Conservation (phyloP, 495 filamentous ascomycete genomes). For the Penicillium antarcticum region DNA sequence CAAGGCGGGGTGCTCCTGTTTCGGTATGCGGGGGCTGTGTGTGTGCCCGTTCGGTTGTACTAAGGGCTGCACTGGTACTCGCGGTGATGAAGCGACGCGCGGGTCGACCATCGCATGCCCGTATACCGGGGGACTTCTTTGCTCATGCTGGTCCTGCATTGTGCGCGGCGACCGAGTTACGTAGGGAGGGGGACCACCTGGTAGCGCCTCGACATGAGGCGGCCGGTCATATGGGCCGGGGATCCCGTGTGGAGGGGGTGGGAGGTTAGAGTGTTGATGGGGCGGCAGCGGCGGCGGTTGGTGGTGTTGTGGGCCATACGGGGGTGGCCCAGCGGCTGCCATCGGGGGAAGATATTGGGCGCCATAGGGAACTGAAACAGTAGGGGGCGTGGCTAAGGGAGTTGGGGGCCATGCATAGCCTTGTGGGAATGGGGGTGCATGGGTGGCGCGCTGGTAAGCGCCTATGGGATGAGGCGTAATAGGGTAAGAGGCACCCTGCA, state of each 20-base stretch:
- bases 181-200: slow-evolving; percentile 25
- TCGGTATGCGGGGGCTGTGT: slow-evolving; percentile 31
- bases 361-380: slow-evolving; percentile 35
- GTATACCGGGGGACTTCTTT: slow-evolving; percentile 34
- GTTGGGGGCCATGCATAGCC: slow-evolving; percentile 67
- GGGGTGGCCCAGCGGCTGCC: slow-evolving; percentile 23
- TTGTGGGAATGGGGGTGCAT: slow-evolving; percentile 43
- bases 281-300: slow-evolving; percentile 15
- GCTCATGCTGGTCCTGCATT: slow-evolving; percentile 28
- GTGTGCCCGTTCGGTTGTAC: slow-evolving; percentile 25
- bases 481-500: slow-evolving; percentile 53
- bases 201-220: slow-evolving; percentile 29
- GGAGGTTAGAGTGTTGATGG: slow-evolving; percentile 23
- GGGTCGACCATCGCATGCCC: slow-evolving; percentile 22
- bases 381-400: slow-evolving; percentile 46
- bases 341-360: slow-evolving; percentile 37
- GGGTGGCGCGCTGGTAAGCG: slow-evolving; percentile 46
- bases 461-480: slow-evolving; percentile 51
- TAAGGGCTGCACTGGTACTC: slow-evolving; percentile 23
- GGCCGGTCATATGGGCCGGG: slow-evolving; percentile 35
- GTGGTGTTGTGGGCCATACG: slow-evolving; percentile 29
- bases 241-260: slow-evolving; percentile 24
- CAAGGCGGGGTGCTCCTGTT: slow-evolving; percentile 26
- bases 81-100: slow-evolving; percentile 35
- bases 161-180: slow-evolving; percentile 36